phyloP scores from a whole-genome alignment of 345 rosid species.

The Cardamine chenopodiifolia region DNA sequence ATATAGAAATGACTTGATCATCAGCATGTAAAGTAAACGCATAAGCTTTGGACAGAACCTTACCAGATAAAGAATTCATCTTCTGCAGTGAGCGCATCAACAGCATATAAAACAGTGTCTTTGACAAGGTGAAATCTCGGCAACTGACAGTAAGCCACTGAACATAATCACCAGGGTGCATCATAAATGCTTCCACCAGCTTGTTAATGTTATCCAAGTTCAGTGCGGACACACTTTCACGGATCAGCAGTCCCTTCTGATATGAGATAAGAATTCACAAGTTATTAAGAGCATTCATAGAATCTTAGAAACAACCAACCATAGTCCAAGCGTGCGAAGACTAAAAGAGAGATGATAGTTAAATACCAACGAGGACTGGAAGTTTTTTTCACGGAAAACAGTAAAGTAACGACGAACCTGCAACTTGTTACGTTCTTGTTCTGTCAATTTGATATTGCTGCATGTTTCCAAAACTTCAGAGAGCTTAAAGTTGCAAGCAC shows the following conservation, averaged over 20 bases:
- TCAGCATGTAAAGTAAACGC: slow-evolving; percentile 21
- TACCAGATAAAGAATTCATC: slow-evolving; percentile 40
- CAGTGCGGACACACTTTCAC: slow-evolving; percentile 48
- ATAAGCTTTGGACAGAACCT: slow-evolving; percentile 14
- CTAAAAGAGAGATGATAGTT: slow-evolving; percentile 1
- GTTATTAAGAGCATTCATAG: not conserved
- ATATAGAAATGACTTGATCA: slow-evolving; percentile 6
- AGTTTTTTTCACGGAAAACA: not conserved
- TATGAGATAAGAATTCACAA: slow-evolving; percentile 31
- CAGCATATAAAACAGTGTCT: slow-evolving; percentile 69
- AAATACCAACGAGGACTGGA: not conserved
- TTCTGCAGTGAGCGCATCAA: slow-evolving; percentile 65
- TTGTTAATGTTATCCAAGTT: slow-evolving; percentile 64
- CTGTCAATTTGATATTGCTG: slow-evolving; percentile 40
- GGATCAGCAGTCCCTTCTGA: slow-evolving; percentile 49
- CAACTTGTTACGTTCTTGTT: slow-evolving; percentile 39
- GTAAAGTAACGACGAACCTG: slow-evolving; percentile 34
- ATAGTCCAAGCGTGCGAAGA: not conserved
- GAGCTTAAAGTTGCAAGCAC: slow-evolving; percentile 47
- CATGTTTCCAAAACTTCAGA: slow-evolving; percentile 46
- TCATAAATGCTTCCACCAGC: slow-evolving; percentile 58
- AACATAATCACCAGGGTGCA: slow-evolving; percentile 53
- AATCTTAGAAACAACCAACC: slow-evolving; percentile 12
- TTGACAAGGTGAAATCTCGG: slow-evolving; percentile 53
- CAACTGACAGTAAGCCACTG: slow-evolving; percentile 62